These are phyloP conservation scores for Aspergillus floridensis DNA, from an alignment of 2,329 filamentous ascomycete species.

Conservation along the genomic window DNA sequence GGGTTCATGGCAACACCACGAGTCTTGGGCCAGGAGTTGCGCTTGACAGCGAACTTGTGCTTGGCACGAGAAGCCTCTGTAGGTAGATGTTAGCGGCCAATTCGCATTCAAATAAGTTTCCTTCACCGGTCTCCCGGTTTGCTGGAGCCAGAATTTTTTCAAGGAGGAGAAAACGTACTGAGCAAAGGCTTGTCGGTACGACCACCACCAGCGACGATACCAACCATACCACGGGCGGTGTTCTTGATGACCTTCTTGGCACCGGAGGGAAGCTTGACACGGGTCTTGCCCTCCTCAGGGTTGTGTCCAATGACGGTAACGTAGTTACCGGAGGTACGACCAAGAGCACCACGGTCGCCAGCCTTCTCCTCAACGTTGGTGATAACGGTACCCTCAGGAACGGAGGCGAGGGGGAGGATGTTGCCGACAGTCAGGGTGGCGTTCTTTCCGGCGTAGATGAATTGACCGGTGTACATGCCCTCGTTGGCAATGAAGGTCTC, in stretches of 20 bases:
- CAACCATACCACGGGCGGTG: slow-evolving; percentile 94
- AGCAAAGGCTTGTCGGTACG: slow-evolving; percentile 99
- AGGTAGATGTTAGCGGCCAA: slow-evolving; percentile 40
- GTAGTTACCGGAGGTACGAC: slow-evolving; percentile 98
- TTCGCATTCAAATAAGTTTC: not conserved
- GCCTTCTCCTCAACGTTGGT: slow-evolving; percentile 99
- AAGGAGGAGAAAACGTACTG: slow-evolving; percentile 54
- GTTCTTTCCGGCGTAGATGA: slow-evolving; percentile 99
- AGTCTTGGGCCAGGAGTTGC: slow-evolving; percentile 99
- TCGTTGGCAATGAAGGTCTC: slow-evolving; percentile 99
- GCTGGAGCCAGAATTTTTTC: not conserved
- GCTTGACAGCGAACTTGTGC: slow-evolving; percentile 99
- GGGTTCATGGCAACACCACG: slow-evolving; percentile 99
- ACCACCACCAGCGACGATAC: slow-evolving; percentile 98
- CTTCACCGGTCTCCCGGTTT: not conserved
- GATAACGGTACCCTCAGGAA: slow-evolving; percentile 98
- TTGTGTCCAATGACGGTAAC: slow-evolving; percentile 97
- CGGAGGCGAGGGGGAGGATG: slow-evolving; percentile 87
- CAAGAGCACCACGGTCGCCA: slow-evolving; percentile 93
- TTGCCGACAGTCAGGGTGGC: slow-evolving; percentile 95
- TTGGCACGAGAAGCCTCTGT: slow-evolving; percentile 98
- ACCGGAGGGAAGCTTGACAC: slow-evolving; percentile 97
- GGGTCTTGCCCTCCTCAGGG: slow-evolving; percentile 98
- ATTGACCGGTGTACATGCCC: slow-evolving; percentile 99
- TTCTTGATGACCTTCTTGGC: slow-evolving; percentile 99